Percentiles rank a stretch among this genome's conserved stretches.
phyloP scores from a whole-genome alignment of 345 rosid genomes.

The Brassica juncea region DNA sequence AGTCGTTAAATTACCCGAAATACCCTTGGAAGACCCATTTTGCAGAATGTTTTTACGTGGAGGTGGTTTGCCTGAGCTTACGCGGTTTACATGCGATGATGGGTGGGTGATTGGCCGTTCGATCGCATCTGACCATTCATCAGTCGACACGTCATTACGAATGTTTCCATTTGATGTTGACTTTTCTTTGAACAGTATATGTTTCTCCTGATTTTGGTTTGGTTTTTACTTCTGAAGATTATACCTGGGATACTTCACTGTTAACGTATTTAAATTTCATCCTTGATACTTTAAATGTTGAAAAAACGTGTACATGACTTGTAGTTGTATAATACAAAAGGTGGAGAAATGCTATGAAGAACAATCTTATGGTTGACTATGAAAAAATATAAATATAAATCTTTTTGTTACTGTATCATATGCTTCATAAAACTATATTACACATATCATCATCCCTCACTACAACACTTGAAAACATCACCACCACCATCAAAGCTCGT shows the following conservation, averaged over 20 bases:
- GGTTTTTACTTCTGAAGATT: neutral
- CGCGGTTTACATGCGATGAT: constrained; percentile 30
- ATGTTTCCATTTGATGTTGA: constrained; percentile 20
- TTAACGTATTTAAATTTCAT: constrained; percentile 1
- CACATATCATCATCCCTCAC: constrained; percentile 37
- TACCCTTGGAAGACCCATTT: neutral
- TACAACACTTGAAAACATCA: constrained; percentile 20
- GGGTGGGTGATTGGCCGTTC: constrained; percentile 10
- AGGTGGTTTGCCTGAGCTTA: neutral
- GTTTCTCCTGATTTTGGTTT: neutral
- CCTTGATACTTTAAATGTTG: neutral
- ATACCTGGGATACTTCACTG: neutral
- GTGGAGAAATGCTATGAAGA: constrained; percentile 21
- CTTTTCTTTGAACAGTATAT: neutral
- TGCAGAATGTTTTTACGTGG: constrained; percentile 22
- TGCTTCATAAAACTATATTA: constrained; percentile 41
- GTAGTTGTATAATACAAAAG: constrained; percentile 7
- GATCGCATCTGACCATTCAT: constrained; percentile 24
- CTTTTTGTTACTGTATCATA: constrained; percentile 33
- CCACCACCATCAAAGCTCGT: constrained; percentile 32
- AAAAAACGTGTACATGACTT: neutral
- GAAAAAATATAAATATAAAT: neutral
- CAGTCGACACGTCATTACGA: neutral
- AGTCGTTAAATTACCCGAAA: neutral
- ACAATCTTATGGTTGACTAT: constrained; percentile 29